Percentiles rank a stretch among this genome's conserved stretches.
Conservation (phyloP, 176 grass and related monocot species). For the Raddia distichophylla region DNA sequence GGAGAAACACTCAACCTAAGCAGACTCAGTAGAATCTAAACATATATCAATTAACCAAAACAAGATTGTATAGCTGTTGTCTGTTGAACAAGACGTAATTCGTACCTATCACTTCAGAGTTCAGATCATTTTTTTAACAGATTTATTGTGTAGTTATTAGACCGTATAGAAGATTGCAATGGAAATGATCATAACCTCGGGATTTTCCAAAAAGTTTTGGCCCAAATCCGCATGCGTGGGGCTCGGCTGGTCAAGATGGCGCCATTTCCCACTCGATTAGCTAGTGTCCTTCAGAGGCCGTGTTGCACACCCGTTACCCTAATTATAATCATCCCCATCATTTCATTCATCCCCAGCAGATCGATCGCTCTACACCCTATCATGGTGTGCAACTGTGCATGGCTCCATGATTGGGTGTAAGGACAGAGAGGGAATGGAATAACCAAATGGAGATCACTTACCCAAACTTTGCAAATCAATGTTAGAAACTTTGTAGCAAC, state of each 20-base stretch:
- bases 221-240: background rate
- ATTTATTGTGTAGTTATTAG: background rate
- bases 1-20: no score
- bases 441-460: background rate
- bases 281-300: background rate
- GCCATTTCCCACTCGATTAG: constrained; percentile 30
- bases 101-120: background rate
- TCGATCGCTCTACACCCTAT: background rate
- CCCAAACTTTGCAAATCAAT: no score
- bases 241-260: constrained; percentile 14
- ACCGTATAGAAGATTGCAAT: background rate
- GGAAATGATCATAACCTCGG: background rate
- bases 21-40: no score
- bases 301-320: background rate
- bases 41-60: background rate
- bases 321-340: constrained; percentile 8
- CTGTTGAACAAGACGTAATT: background rate
- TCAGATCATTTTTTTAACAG: no score
- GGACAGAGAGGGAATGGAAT: background rate
- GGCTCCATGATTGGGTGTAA: constrained; percentile 12
- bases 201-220: background rate
- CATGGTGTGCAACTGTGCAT: background rate
- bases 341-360: constrained; percentile 14
- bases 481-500: background rate
- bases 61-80: background rate